phyloP scores from a whole-genome alignment of 2,329 filamentous ascomycete genomes.

The Beauveria pseudobassiana region DNA sequence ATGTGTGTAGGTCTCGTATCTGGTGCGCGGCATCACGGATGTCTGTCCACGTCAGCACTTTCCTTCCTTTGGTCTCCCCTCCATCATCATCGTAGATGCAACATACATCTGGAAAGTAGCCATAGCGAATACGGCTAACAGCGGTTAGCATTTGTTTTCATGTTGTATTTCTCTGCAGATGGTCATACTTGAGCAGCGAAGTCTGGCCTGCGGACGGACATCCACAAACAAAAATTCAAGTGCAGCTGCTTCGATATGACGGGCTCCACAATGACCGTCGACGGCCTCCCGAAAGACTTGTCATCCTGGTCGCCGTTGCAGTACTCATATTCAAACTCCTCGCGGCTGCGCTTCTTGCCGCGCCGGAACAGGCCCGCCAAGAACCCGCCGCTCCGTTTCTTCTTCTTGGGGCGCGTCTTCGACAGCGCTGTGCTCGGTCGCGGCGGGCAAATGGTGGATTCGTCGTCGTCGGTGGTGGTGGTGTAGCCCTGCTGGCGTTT shows the following conservation, averaged over 20 bases:
- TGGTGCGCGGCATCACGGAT: constrained; percentile 23
- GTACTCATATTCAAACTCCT: background rate
- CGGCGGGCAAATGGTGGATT: constrained; percentile 21
- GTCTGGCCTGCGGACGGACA: constrained; percentile 27
- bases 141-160: background rate
- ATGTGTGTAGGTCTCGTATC: constrained; percentile 28
- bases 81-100: background rate
- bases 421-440: constrained; percentile 1
- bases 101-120: constrained; percentile 31
- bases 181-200: constrained; percentile 29
- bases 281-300: background rate
- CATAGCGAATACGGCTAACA: constrained; percentile 29
- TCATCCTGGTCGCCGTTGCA: background rate
- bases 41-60: constrained; percentile 20
- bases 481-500: background rate
- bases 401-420: background rate
- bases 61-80: background rate
- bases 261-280: constrained; percentile 8
- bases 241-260: constrained; percentile 18
- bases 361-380: background rate
- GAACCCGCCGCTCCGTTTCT: background rate
- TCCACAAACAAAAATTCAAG: constrained; percentile 31
- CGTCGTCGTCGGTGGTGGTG: background rate
- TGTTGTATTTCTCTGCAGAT: too few relatives aligned
- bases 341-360: constrained; percentile 3